Percentiles rank a stretch among this genome's conserved stretches.
These are phyloP conservation scores for Metschnikowia lachancei DNA, from an alignment of 805 yeast species.

Conservation along the genomic window DNA sequence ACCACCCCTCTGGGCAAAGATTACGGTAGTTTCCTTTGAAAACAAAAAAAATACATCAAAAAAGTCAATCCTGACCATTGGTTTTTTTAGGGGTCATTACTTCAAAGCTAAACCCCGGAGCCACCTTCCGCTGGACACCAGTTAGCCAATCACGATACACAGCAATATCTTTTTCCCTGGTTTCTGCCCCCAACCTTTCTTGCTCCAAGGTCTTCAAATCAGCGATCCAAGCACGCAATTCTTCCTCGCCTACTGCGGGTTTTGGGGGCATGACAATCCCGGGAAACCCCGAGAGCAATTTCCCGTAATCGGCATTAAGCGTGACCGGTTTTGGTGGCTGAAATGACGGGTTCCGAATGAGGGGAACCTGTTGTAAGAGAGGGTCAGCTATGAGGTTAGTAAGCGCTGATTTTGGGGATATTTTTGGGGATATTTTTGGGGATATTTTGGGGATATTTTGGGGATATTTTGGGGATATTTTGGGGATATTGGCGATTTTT, in stretches of 20 bases:
- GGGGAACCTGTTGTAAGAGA: conserved; percentile 51
- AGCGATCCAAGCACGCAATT: conserved; percentile 28
- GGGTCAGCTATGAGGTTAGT: conserved; percentile 40
- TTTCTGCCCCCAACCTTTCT: conserved; percentile 4
- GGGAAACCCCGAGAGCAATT: conserved; percentile 34
- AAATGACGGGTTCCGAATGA: conserved; percentile 50
- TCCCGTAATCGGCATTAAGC: conserved; percentile 47
- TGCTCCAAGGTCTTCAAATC: conserved; percentile 22
- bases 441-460: too few relatives aligned
- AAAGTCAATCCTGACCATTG: neutral
- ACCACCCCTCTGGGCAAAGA: too few relatives aligned
- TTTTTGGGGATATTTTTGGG: too few relatives aligned
- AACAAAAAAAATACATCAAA: neutral
- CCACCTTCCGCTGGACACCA: conserved; percentile 32
- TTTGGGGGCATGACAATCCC: conserved; percentile 39
- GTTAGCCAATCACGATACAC: conserved; percentile 31
- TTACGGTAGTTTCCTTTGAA: too few relatives aligned
- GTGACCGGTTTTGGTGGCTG: conserved; percentile 56
- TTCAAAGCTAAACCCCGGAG: conserved; percentile 40
- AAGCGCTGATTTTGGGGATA: too few relatives aligned
- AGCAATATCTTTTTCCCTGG: conserved; percentile 16
- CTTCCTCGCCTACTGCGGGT: conserved; percentile 26
- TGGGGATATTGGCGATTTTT: too few relatives aligned
- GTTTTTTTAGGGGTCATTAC: conserved; percentile 28
- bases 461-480: too few relatives aligned